phyloP scores from a whole-genome alignment of 345 rosid genomes.

The Stellera chamaejasme region DNA sequence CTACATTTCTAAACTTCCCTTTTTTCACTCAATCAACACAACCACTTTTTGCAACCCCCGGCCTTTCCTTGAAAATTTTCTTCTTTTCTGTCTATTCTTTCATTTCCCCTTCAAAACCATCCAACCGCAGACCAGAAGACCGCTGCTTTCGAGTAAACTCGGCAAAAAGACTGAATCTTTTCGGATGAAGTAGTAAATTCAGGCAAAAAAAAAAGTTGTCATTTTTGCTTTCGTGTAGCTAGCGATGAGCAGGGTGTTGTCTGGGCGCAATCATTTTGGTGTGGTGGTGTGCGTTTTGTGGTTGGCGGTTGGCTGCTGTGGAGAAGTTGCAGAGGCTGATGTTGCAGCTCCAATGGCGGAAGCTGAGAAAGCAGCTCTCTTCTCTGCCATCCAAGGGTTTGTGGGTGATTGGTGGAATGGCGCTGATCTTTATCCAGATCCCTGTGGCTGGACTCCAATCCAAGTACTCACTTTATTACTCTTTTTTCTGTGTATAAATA shows the following conservation, averaged over 20 bases:
- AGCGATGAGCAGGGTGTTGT: conserved; percentile 12
- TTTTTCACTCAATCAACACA: conserved; percentile 4
- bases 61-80: neutral
- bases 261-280: conserved; percentile 8
- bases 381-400: conserved; percentile 72
- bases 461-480: conserved; percentile 40
- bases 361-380: conserved; percentile 61
- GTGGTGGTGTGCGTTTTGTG: conserved; percentile 29
- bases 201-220: neutral
- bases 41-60: conserved; percentile 7
- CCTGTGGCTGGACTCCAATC: conserved; percentile 97
- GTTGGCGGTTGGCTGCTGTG: conserved; percentile 29
- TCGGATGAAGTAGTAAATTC: neutral
- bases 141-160: conserved; percentile 1
- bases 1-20: conserved; percentile 8
- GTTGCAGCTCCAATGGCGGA: conserved; percentile 64
- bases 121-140: neutral
- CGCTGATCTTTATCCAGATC: conserved; percentile 86
- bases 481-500: neutral
- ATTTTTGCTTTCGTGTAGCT: neutral
- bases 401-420: conserved; percentile 91
- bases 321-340: conserved; percentile 30
- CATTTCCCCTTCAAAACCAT: conserved; percentile 5
- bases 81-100: conserved; percentile 6
- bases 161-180: neutral